Percentiles rank a stretch among this genome's conserved stretches.
phyloP scores from a whole-genome alignment of 257 asterid genomes.

The Petunia secreta region DNA sequence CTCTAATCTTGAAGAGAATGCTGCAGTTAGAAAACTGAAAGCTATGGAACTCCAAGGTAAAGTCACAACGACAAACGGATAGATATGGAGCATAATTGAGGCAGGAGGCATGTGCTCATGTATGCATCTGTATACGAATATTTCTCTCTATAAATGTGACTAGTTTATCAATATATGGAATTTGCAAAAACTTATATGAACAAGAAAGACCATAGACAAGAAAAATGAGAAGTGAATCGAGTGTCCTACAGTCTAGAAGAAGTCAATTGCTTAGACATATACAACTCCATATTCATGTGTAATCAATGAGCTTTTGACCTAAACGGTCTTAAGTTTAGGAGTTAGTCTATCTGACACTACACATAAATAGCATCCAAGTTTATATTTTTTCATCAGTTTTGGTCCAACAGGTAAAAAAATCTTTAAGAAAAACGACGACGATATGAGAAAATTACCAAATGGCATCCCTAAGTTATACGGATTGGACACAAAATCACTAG shows the following conservation, averaged over 20 bases:
- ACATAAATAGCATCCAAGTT: conserved; percentile 12
- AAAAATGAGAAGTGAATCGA: not conserved
- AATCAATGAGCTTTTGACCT: not conserved
- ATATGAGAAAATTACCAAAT: not conserved
- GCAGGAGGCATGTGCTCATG: not conserved
- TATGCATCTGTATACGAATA: not conserved
- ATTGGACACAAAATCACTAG: not conserved
- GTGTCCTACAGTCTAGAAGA: not conserved
- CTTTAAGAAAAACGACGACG: not conserved
- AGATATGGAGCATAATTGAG: not conserved
- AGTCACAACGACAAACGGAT: conserved; percentile 32
- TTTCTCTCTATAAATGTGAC: not conserved
- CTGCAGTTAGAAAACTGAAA: conserved; percentile 56
- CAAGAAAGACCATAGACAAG: not conserved
- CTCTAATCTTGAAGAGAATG: conserved; percentile 47
- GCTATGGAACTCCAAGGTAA: conserved; percentile 50
- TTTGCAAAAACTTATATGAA: not conserved
- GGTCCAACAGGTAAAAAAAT: not conserved
- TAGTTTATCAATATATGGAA: conserved; percentile 18
- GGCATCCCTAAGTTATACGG: not conserved
- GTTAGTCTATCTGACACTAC: not conserved
- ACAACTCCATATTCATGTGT: not conserved
- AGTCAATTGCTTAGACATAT: not conserved
- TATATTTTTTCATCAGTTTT: not conserved
- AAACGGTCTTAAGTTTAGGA: not conserved